Base-by-base conservation (phyloP, 306 rosid species). In the Fragaria iinumae region DNA sequence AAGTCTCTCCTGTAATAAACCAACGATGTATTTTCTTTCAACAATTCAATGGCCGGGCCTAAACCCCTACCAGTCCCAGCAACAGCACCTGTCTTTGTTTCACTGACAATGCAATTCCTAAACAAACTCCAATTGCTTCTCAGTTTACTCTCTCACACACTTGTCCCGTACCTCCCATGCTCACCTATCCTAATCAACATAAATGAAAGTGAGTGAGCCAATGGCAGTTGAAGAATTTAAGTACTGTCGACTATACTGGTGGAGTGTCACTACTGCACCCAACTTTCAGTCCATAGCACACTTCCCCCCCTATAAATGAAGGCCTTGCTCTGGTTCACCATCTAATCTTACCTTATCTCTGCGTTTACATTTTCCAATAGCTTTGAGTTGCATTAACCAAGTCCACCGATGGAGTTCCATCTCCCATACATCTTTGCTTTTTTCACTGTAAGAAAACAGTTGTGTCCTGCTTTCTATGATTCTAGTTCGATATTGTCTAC, bases 191-290 rank as follows among this genome's bases (percentile, higher is more conserved):
- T 80, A 68, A 45, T 17, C 47, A 72, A 77, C 73, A 76, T 80
- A 27, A 77, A 41, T 74, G 70, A 65, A 76, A 55, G 82, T 41
- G 9, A 83, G 80, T 2, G 81, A 83, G 84, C 57, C 82, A 8
- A 55, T 55, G 89, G 78, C 92, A 87, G 93, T 89, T 90, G 91
- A 79, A 48, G 88, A 76, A 77, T 80, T 80, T 75, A 79, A 76
- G 27, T n/a, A 11, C 18, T 3, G 67, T 36, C 66, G 79, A 77
- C 53, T 65, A 78, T 57, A 13, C 47, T 2, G 87, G 86, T 83
- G 67, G 63, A 2, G 41, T 38, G 79, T 78, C 57, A 44, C 50
- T n/a, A 4, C n/a, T 23, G 38, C 23, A 55, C 23, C 67, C 39
- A 55, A 34, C 39, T 43, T 73, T 29, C 25, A 44, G 21, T 38